These are phyloP conservation scores for Talaromyces piceae DNA, from an alignment of 2,329 filamentous ascomycete species.

Conservation along the genomic window DNA sequence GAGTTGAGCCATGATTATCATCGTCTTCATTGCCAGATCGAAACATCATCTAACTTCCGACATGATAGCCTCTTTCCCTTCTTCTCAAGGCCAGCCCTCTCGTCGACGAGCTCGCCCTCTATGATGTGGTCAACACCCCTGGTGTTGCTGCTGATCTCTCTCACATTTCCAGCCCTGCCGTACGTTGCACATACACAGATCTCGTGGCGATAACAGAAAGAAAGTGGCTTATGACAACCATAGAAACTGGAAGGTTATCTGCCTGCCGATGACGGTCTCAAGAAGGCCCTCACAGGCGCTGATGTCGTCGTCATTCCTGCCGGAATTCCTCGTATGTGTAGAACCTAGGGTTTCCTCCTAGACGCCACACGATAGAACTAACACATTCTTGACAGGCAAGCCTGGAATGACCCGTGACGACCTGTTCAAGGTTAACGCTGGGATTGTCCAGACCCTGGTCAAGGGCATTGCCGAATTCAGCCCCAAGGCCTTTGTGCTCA, in stretches of 20 bases:
- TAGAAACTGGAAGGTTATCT: conserved; percentile 85
- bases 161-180: conserved; percentile 87
- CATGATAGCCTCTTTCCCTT: conserved; percentile 76
- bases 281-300: conserved; percentile 81
- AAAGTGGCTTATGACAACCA: conserved; percentile 22
- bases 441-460: conserved; percentile 90
- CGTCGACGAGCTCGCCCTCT: conserved; percentile 87
- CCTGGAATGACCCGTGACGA: conserved; percentile 99
- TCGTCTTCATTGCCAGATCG: background rate
- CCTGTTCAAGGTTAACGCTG: conserved; percentile 99
- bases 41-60: conserved; percentile 2
- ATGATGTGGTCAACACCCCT: conserved; percentile 98
- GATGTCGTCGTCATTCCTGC: conserved; percentile 97
- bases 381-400: conserved; percentile 59
- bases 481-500: conserved; percentile 88
- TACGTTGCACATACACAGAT: conserved; percentile 41
- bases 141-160: conserved; percentile 94
- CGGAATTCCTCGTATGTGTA: conserved; percentile 75
- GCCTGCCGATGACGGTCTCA: conserved; percentile 75
- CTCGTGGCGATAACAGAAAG: conserved; percentile 4
- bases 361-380: conserved; percentile 6
- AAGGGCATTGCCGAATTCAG: conserved; percentile 79
- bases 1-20: conserved; percentile 22
- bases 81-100: conserved; percentile 86
- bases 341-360: background rate